A percentile compares a stretch with the other conserved stretches of the same genome.
These are phyloP conservation scores for Mycena galopus DNA, from an alignment of 768 basidiomycete species.

Conservation along the genomic window DNA sequence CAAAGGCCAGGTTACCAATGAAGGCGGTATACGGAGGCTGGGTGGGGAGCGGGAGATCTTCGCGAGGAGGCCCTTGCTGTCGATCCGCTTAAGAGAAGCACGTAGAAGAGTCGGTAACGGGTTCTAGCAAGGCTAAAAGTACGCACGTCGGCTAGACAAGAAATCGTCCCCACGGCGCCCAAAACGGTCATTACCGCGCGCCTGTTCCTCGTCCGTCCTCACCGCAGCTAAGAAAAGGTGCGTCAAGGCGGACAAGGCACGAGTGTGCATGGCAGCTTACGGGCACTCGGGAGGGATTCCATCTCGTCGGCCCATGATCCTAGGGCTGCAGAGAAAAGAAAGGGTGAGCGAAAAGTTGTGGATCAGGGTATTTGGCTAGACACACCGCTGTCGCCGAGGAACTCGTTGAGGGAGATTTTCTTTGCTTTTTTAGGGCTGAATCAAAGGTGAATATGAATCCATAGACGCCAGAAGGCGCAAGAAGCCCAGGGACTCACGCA, in stretches of 20 bases:
- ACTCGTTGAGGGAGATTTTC: conserved; percentile 94
- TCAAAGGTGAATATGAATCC: neutral
- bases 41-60: conserved; percentile 96
- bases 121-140: conserved; percentile 22
- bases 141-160: conserved; percentile 70
- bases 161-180: conserved; percentile 72
- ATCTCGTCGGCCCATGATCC: conserved; percentile 99
- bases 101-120: conserved; percentile 22
- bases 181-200: conserved; percentile 66
- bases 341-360: conserved; percentile 29
- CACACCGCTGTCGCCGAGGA: conserved; percentile 89
- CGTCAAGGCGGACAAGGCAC: conserved; percentile 22
- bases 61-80: conserved; percentile 73
- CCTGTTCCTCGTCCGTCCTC: conserved; percentile 75
- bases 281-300: conserved; percentile 92
- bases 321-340: conserved; percentile 83
- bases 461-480: neutral
- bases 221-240: conserved; percentile 67
- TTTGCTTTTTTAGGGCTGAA: conserved; percentile 92
- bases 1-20: conserved; percentile 95
- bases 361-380: conserved; percentile 49
- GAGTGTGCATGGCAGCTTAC: conserved; percentile 64
- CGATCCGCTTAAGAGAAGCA: conserved; percentile 63
- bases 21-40: conserved; percentile 97
- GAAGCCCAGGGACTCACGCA: conserved; percentile 34